Evolutionary conservation across 148 eudicot species (phyloP).

Genomic region (Amaranthus hypochondriacus): DNA sequence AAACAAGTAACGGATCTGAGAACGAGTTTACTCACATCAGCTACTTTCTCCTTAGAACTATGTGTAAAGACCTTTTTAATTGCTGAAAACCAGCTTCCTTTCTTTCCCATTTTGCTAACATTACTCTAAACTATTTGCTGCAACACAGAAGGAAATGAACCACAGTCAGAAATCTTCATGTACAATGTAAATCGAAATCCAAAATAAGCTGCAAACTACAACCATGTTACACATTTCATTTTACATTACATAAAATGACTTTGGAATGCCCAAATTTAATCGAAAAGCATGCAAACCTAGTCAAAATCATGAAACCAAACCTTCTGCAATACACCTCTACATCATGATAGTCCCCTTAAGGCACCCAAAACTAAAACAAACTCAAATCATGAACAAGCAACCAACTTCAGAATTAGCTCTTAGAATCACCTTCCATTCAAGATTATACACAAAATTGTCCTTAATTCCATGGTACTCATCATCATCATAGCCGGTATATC

Average conservation of each 20-base stretch:
- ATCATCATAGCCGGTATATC: no score
- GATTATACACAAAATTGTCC: background rate
- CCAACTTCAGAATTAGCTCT: background rate
- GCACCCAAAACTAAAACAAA: background rate
- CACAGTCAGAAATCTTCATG: background rate
- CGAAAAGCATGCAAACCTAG: background rate
- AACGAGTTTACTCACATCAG: slow-evolving; percentile 49
- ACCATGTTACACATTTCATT: background rate
- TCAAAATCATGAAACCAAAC: background rate
- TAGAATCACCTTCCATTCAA: background rate
- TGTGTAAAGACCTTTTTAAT: slow-evolving; percentile 75
- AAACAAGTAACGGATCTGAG: background rate
- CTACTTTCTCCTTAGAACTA: slow-evolving; percentile 72
- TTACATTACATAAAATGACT: background rate
- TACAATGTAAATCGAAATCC: background rate
- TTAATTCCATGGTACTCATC: background rate
- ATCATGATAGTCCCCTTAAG: no score
- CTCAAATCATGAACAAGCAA: background rate
- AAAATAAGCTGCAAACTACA: background rate
- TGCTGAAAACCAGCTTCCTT: slow-evolving; percentile 99
- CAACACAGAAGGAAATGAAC: slow-evolving; percentile 5
- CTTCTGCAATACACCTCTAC: no score
- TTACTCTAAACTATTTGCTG: slow-evolving; percentile 48
- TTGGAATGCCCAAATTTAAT: background rate
- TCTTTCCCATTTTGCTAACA: slow-evolving; percentile 92